These are phyloP conservation scores for Crithidia thermophila DNA, from an alignment of 208 protist genomes.

Conservation along the genomic window DNA sequence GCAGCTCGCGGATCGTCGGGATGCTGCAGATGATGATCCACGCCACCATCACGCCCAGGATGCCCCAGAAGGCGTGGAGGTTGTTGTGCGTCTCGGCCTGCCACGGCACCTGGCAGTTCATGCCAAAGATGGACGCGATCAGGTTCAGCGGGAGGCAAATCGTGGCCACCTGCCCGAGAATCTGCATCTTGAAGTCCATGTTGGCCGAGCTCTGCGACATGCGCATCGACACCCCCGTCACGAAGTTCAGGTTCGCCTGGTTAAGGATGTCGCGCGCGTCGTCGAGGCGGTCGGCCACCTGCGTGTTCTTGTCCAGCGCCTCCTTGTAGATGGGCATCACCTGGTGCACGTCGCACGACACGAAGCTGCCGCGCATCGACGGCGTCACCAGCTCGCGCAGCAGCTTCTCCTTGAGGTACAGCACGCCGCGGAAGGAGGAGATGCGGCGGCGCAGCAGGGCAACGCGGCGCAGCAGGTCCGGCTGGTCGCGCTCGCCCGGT, in stretches of 20 bases:
- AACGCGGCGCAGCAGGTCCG: slow-evolving; percentile 80
- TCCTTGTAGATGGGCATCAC: slow-evolving; percentile 50
- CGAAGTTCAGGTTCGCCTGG: slow-evolving; percentile 87
- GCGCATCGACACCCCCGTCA: slow-evolving; percentile 83
- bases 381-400: slow-evolving; percentile 72
- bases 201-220: slow-evolving; percentile 86
- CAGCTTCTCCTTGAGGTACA: slow-evolving; percentile 84
- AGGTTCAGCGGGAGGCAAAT: slow-evolving; percentile 89
- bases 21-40: slow-evolving; percentile 69
- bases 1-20: slow-evolving; percentile 43
- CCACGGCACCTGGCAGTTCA: slow-evolving; percentile 91
- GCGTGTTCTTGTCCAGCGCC: slow-evolving; percentile 61
- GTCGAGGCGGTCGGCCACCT: slow-evolving; percentile 76
- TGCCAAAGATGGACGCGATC: slow-evolving; percentile 85
- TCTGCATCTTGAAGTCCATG: slow-evolving; percentile 85
- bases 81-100: slow-evolving; percentile 54
- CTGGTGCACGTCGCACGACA: slow-evolving; percentile 33
- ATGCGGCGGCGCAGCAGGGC: slow-evolving; percentile 80
- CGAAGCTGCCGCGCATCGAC: slow-evolving; percentile 72
- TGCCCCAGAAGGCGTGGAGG: slow-evolving; percentile 64
- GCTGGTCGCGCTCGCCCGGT: slow-evolving; percentile 77
- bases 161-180: slow-evolving; percentile 76
- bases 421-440: slow-evolving; percentile 44
- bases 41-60: slow-evolving; percentile 60
- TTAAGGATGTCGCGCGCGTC: slow-evolving; percentile 81